Base-by-base conservation (phyloP, 2,329 filamentous ascomycete species). In the Fusarium transvaalense region DNA sequence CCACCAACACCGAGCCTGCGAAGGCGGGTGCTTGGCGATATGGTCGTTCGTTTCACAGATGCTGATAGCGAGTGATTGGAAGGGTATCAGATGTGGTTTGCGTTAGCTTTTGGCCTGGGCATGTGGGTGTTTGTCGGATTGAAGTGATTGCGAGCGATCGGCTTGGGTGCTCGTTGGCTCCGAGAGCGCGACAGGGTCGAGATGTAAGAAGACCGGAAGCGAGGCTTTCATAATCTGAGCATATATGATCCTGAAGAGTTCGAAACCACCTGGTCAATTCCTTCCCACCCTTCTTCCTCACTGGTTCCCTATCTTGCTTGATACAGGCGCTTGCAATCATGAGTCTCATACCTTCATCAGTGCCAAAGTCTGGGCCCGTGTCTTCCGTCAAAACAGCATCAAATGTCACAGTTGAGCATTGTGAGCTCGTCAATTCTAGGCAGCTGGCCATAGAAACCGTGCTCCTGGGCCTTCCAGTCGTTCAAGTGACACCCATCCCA, bases 401-500 rank as follows among this genome's bases (percentile, higher is more conserved):
- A 17, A 37, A 25, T 12, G 25, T 51, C 14, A 9, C 23, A 13
- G 21, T 19, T 14, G 14, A 55, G 7, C 25, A 17, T 10, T 21
- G 6, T 25, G 27, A 34, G 38, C 27, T n/a, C 17, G n/a, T 8
- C 23, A 29, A 29, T 27, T 2, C 10, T 10, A 5, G 1, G 2
- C 13, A 17, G 10, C 7, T 25, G 4, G 21, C 1, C 34, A 6
- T 12, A 6, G 14, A 8, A 14, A 3, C 10, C 7, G 32, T 31
- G 14, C 12, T 61, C 19, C 15, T 47, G 7, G 42, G 61, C 3
- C 61, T 69, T 15, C 56, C 45, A 15, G 48, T 74, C 7, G 59
- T 75, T 13, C 65, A 74, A 31, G 48, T 61, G 3, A 66, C 56
- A 35, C 35, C 68, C 0, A 10, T 71, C 10, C 59, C 37, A 4